Conservation (phyloP, 768 basidiomycete genomes). For the Rhodotorula graminis region DNA sequence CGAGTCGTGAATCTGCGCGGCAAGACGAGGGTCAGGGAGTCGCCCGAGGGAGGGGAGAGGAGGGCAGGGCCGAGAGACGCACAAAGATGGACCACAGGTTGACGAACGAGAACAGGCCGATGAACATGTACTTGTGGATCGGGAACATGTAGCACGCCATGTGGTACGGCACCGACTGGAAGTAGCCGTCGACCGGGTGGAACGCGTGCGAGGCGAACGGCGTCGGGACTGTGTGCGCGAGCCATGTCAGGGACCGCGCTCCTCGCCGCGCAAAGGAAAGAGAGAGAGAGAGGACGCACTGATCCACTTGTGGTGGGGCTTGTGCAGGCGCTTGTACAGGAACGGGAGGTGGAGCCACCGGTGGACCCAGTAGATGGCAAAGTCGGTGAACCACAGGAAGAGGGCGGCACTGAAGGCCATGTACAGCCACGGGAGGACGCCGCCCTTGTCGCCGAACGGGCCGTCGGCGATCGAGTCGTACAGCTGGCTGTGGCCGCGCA, state of each 20-base stretch:
- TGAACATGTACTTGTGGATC: conserved; percentile 74
- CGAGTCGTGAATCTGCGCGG: conserved; percentile 83
- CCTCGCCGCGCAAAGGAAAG: no score
- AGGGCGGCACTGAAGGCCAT: conserved; percentile 36
- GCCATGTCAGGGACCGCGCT: neutral
- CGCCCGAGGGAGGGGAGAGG: neutral
- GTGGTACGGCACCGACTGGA: conserved; percentile 93
- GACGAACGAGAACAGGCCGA: conserved; percentile 80
- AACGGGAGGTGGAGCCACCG: conserved; percentile 76
- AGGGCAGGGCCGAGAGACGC: conserved; percentile 40
- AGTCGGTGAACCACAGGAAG: conserved; percentile 84
- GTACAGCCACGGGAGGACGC: conserved; percentile 39
- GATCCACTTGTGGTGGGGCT: conserved; percentile 98
- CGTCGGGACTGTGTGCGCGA: conserved; percentile 67
- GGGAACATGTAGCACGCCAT: conserved; percentile 86
- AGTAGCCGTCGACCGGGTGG: conserved; percentile 90
- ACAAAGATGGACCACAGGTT: conserved; percentile 93
- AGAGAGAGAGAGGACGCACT: conserved; percentile 55
- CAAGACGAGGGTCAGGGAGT: neutral
- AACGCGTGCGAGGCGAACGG: conserved; percentile 97
- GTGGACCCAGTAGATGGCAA: conserved; percentile 95
- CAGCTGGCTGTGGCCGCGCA: conserved; percentile 71
- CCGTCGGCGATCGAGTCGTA: conserved; percentile 75
- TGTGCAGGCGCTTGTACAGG: conserved; percentile 86
- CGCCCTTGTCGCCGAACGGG: conserved; percentile 41